phyloP scores from a whole-genome alignment of 768 basidiomycete species.

The Clitopilus passeckerianus region DNA sequence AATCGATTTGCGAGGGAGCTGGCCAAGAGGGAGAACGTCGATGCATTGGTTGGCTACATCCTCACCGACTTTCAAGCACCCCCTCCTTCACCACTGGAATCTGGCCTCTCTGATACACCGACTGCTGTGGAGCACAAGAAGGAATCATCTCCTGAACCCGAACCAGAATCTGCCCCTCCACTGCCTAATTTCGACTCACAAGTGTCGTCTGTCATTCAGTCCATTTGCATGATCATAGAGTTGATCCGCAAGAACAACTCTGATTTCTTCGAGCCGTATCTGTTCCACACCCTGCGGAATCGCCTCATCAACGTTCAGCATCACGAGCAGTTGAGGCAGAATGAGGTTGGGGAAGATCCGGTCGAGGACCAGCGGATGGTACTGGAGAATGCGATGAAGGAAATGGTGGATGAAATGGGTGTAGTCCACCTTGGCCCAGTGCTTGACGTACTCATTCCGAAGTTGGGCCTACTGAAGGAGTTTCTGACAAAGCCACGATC shows the following conservation, averaged over 20 bases:
- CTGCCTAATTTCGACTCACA: constrained; percentile 44
- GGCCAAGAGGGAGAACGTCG: constrained; percentile 66
- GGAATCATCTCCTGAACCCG: neutral
- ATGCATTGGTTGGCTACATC: constrained; percentile 71
- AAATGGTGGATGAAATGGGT: constrained; percentile 80
- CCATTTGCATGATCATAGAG: constrained; percentile 87
- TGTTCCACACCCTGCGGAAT: constrained; percentile 91
- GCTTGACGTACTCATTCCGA: constrained; percentile 66
- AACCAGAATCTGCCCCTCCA: constrained; percentile 2
- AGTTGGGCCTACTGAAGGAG: constrained; percentile 63
- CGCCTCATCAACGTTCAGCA: constrained; percentile 86
- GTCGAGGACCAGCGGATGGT: constrained; percentile 61
- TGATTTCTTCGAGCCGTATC: constrained; percentile 96
- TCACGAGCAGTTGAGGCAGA: neutral
- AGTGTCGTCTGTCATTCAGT: constrained; percentile 79
- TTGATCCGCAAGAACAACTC: constrained; percentile 97
- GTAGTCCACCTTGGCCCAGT: constrained; percentile 89
- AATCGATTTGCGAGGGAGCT: constrained; percentile 90
- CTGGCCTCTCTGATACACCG: neutral
- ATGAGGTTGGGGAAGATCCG: constrained; percentile 27
- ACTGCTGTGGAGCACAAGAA: neutral
- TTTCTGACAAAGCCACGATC: constrained; percentile 73
- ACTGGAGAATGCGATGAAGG: constrained; percentile 67
- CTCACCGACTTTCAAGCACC: constrained; percentile 53
- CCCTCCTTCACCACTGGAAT: constrained; percentile 11